Conservation (phyloP, 2,329 filamentous ascomycete species). For the Calonectria pauciramosa region DNA sequence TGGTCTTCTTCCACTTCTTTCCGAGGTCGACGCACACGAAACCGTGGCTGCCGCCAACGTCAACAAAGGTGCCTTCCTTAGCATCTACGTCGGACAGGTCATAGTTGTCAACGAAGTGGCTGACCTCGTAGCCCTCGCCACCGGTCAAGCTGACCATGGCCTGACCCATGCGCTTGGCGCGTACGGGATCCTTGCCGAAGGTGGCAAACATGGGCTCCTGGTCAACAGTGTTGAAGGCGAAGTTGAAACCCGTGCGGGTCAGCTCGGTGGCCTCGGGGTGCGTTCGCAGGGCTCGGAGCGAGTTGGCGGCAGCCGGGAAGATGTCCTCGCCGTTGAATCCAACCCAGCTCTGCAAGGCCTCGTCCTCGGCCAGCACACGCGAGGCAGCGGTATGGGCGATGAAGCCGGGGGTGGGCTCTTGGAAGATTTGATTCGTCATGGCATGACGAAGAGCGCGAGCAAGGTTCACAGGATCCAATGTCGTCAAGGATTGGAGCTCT, state of each 20-base stretch:
- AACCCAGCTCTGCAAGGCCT: slow-evolving; percentile 65
- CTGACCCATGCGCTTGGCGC: slow-evolving; percentile 65
- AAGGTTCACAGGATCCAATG: slow-evolving; percentile 64
- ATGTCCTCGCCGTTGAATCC: slow-evolving; percentile 69
- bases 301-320: slow-evolving; percentile 62
- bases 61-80: slow-evolving; percentile 64
- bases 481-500: slow-evolving; percentile 60
- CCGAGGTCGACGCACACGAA: slow-evolving; percentile 70
- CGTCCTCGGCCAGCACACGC: slow-evolving; percentile 63
- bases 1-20: slow-evolving; percentile 62
- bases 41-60: slow-evolving; percentile 71
- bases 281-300: slow-evolving; percentile 58
- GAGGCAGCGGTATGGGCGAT: slow-evolving; percentile 71
- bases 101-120: slow-evolving; percentile 66
- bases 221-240: slow-evolving; percentile 64
- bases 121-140: slow-evolving; percentile 69
- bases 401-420: slow-evolving; percentile 62
- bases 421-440: slow-evolving; percentile 70
- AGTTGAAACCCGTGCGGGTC: slow-evolving; percentile 64
- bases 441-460: slow-evolving; percentile 67
- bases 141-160: slow-evolving; percentile 69
- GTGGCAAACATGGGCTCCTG: slow-evolving; percentile 68
- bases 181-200: slow-evolving; percentile 61
- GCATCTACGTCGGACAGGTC: slow-evolving; percentile 64
- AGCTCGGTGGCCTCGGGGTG: slow-evolving; percentile 64